phyloP scores from a whole-genome alignment of 2,329 filamentous ascomycete species.

The Claviceps capensis region DNA sequence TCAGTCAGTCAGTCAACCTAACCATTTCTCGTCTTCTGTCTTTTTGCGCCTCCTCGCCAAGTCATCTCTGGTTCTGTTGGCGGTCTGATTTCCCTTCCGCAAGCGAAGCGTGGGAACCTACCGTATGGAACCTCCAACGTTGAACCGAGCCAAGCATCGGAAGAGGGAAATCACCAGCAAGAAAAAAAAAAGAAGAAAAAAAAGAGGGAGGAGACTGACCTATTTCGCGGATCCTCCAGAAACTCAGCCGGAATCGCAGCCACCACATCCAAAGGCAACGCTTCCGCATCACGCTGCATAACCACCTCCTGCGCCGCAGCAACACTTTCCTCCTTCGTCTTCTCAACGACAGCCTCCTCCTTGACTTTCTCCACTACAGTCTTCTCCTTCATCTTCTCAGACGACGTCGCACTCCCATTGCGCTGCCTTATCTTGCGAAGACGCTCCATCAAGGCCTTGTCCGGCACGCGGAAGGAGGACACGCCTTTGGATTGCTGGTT shows the following conservation, averaged over 20 bases:
- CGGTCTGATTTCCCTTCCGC: no score
- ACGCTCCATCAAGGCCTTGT: slow-evolving; percentile 31
- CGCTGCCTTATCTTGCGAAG: slow-evolving; percentile 32
- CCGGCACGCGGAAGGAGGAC: slow-evolving; percentile 16
- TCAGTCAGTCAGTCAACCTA: no score
- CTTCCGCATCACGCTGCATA: slow-evolving; percentile 20
- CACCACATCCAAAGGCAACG: slow-evolving; percentile 37
- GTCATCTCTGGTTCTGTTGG: no score
- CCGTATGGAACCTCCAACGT: no score
- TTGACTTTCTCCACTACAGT: no score
- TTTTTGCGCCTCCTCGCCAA: no score
- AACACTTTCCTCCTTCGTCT: no score
- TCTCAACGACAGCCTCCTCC: no score
- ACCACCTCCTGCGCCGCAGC: background rate
- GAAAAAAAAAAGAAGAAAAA: background rate
- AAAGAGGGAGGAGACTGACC: slow-evolving; percentile 23
- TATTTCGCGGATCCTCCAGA: slow-evolving; percentile 51
- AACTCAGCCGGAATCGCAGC: slow-evolving; percentile 47
- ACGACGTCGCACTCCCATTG: slow-evolving; percentile 35
- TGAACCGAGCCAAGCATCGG: no score
- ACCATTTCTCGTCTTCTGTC: background rate
- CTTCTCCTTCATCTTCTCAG: slow-evolving; percentile 11
- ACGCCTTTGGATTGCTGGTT: slow-evolving; percentile 27
- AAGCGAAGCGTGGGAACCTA: no score
- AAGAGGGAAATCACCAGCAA: background rate